Base-by-base conservation (phyloP, 495 filamentous ascomycete genomes). In the Penicillium maclennaniae region DNA sequence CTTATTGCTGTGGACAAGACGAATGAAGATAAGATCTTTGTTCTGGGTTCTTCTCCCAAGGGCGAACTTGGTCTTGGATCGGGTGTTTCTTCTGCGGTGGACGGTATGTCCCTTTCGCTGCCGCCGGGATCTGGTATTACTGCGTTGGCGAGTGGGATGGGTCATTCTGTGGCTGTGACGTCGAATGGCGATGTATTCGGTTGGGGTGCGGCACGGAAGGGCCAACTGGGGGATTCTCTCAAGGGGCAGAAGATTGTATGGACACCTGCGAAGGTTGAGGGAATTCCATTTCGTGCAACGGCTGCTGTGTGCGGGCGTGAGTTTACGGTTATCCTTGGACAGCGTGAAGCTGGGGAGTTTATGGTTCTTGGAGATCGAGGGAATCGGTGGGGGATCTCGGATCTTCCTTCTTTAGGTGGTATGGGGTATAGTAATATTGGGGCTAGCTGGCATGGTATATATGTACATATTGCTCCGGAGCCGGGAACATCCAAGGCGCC, bases 121-220 rank as follows among this genome's bases (percentile, higher is more conserved):
- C 85, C 83, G 0, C 4, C 53, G 3, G 76, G 67, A 0, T 75
- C 72, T 3, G 51, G 62, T 1, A 62, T 96, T 6, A 61, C 74
- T 0, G 71, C 83, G 38, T 55, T 97, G 10, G 70, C 84, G 0
- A 85, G 87, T 40, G 79, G 87, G n/a, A 85, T 95, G 73, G 78
- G 79, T 15, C 93, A 98, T 63, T 80, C 83, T 0, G 82, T 91
- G 16, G 83, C 76, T 4, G 80, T 96, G 5, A 69, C 95, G 1
- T 78, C 77, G 25, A 86, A 86, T 65, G 92, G 91, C 3, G 75
- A 86, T 1, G 85, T 86, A 1, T 96, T 86, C 66, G 93, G 92
- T 3, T 97, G 93, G 93, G 93, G 93, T 2, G 85, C 75, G 54
- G 83, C 84, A 6, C 77, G 91, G 25, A 91, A 95, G 70, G 91